Percentiles rank a stretch among this genome's conserved stretches.
These are phyloP conservation scores for Ilyonectria mors-panacis DNA, from an alignment of 2,329 filamentous ascomycete species.

Conservation along the genomic window DNA sequence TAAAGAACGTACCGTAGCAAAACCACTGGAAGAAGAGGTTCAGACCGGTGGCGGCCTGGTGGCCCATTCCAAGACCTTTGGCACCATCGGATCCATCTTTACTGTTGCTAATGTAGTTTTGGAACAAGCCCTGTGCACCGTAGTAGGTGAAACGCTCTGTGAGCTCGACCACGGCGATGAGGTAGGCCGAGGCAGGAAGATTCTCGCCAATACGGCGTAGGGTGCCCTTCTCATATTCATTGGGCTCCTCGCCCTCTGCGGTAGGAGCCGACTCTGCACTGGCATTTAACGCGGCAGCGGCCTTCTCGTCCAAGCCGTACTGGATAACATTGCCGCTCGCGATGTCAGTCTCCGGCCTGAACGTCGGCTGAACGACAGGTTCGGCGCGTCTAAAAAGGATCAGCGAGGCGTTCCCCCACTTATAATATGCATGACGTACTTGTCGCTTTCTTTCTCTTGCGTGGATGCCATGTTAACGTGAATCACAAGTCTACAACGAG, in stretches of 20 bases:
- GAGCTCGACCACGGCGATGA: slow-evolving; percentile 70
- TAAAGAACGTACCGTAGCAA: slow-evolving; percentile 53
- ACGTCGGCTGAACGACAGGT: slow-evolving; percentile 42
- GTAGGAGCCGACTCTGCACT: slow-evolving; percentile 51
- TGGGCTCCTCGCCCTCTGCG: slow-evolving; percentile 67
- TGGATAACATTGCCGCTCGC: slow-evolving; percentile 43
- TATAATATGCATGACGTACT: slow-evolving; percentile 46
- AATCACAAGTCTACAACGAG: not conserved
- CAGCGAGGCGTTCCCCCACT: slow-evolving; percentile 17
- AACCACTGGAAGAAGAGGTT: slow-evolving; percentile 71
- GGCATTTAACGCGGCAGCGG: slow-evolving; percentile 21
- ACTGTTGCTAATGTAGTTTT: slow-evolving; percentile 66
- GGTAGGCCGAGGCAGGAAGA: slow-evolving; percentile 68
- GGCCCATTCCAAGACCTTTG: slow-evolving; percentile 68
- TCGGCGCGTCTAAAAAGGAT: slow-evolving; percentile 48
- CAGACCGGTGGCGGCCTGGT: slow-evolving; percentile 68
- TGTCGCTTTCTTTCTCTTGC: slow-evolving; percentile 52
- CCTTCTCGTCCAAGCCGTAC: slow-evolving; percentile 44
- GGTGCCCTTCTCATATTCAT: slow-evolving; percentile 63
- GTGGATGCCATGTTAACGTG: slow-evolving; percentile 50
- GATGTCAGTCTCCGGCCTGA: slow-evolving; percentile 44
- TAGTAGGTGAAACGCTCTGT: slow-evolving; percentile 73
- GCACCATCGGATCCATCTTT: slow-evolving; percentile 55
- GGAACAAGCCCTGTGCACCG: slow-evolving; percentile 65
- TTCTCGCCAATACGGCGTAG: slow-evolving; percentile 69